Evolutionary conservation across 75 land plant genomes (phyloP).

Genomic region (Sequoiadendron giganteum): DNA sequence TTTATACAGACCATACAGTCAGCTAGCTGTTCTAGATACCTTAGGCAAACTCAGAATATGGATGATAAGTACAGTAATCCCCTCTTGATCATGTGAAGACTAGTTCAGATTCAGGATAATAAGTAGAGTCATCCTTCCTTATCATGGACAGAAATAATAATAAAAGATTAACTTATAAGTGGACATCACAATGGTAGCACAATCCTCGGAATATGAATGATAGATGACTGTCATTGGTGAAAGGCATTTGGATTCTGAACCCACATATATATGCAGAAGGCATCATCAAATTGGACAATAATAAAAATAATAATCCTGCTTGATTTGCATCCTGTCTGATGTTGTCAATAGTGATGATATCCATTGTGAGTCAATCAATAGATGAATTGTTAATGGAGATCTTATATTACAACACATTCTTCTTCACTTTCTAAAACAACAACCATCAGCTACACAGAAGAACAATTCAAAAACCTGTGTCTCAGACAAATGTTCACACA

Average conservation of each 20-base stretch:
- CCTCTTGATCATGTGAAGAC: neutral
- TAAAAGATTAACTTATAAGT: neutral
- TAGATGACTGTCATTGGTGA: neutral
- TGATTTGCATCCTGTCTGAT: neutral
- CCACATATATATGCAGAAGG: neutral
- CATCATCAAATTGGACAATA: neutral
- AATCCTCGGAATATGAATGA: too few relatives aligned
- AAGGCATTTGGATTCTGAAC: neutral
- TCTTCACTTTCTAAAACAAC: neutral
- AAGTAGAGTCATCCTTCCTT: neutral
- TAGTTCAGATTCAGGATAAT: neutral
- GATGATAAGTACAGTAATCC: neutral
- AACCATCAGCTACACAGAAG: neutral
- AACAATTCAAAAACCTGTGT: neutral
- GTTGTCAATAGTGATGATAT: neutral
- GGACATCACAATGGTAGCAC: neutral
- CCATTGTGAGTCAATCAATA: neutral
- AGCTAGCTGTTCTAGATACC: neutral
- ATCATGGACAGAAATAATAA: neutral
- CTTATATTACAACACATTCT: neutral
- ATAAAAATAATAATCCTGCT: neutral
- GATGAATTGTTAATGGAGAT: neutral
- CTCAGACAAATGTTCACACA: neutral
- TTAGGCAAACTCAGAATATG: neutral
- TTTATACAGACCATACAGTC: neutral